phyloP scores from a whole-genome alignment of 2,329 filamentous ascomycete species.

The Pestalotiopsis sp. region DNA sequence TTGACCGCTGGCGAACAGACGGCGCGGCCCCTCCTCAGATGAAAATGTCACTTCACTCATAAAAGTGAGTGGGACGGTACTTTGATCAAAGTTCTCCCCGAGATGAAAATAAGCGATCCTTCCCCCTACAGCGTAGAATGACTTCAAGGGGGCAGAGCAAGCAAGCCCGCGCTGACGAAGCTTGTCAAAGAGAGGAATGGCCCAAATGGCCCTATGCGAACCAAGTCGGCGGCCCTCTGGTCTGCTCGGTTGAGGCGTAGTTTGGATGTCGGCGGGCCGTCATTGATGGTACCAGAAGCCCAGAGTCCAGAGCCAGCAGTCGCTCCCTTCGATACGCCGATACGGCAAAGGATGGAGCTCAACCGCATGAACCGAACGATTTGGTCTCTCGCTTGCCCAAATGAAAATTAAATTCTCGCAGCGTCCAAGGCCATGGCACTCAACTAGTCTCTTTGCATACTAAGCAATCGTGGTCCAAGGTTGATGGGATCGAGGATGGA shows the following conservation, averaged over 20 bases:
- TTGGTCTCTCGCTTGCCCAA: not conserved
- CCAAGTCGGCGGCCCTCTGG: not conserved
- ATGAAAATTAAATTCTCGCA: not conserved
- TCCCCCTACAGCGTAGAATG: not conserved
- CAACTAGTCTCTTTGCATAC: not conserved
- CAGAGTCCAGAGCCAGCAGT: not conserved
- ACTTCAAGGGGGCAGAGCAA: slow-evolving; percentile 2
- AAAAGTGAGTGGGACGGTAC: slow-evolving; percentile 12
- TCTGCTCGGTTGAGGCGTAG: slow-evolving; percentile 2
- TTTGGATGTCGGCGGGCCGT: slow-evolving; percentile 5
- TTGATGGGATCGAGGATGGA: not conserved
- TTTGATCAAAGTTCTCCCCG: slow-evolving; percentile 1
- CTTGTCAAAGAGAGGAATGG: slow-evolving; percentile 3
- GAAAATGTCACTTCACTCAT: slow-evolving; percentile 13
- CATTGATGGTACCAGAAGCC: not conserved
- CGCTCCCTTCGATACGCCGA: not conserved
- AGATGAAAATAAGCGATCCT: slow-evolving; percentile 14
- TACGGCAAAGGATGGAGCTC: not conserved
- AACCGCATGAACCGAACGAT: not conserved
- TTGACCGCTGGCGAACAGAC: slow-evolving; percentile 2
- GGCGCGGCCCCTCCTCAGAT: slow-evolving; percentile 5
- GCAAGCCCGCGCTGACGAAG: not conserved
- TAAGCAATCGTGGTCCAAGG: not conserved
- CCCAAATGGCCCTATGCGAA: not conserved
- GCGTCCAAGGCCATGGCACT: not conserved